Conservation (phyloP, 495 filamentous ascomycete species). For the Neurospora sp. region DNA sequence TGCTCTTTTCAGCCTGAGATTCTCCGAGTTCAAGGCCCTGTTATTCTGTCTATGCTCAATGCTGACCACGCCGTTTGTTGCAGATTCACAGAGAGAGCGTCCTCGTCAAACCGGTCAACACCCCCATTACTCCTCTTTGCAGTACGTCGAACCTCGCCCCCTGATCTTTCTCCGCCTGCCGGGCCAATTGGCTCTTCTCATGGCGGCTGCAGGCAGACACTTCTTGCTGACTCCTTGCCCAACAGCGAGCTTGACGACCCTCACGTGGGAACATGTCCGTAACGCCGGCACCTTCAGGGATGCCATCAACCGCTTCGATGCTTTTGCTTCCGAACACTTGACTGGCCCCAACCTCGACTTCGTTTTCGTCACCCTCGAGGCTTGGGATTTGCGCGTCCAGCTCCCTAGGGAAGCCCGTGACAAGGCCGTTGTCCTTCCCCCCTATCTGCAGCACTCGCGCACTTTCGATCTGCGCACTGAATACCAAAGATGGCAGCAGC, state of each 20-base stretch:
- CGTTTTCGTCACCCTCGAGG: constrained; percentile 94
- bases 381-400: constrained; percentile 97
- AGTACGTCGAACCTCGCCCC: constrained; percentile 56
- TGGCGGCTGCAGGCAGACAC: neutral
- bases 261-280: constrained; percentile 98
- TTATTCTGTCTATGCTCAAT: neutral
- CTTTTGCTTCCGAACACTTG: constrained; percentile 82
- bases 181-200: constrained; percentile 3
- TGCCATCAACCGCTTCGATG: constrained; percentile 88
- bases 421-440: constrained; percentile 93
- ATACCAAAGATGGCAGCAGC: constrained; percentile 96
- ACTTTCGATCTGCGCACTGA: constrained; percentile 95
- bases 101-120: constrained; percentile 96
- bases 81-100: constrained; percentile 92
- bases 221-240: constrained; percentile 15
- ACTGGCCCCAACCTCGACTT: constrained; percentile 81
- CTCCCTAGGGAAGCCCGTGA: constrained; percentile 93
- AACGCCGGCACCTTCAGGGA: constrained; percentile 94
- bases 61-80: constrained; percentile 9
- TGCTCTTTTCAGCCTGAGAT: neutral
- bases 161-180: constrained; percentile 4
- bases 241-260: constrained; percentile 86
- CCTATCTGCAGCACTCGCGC: constrained; percentile 92
- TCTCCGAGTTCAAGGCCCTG: neutral
- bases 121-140: constrained; percentile 94